These are phyloP conservation scores for Pseudocercospora crystallina DNA, from an alignment of 2,329 filamentous ascomycete species.

Conservation along the genomic window DNA sequence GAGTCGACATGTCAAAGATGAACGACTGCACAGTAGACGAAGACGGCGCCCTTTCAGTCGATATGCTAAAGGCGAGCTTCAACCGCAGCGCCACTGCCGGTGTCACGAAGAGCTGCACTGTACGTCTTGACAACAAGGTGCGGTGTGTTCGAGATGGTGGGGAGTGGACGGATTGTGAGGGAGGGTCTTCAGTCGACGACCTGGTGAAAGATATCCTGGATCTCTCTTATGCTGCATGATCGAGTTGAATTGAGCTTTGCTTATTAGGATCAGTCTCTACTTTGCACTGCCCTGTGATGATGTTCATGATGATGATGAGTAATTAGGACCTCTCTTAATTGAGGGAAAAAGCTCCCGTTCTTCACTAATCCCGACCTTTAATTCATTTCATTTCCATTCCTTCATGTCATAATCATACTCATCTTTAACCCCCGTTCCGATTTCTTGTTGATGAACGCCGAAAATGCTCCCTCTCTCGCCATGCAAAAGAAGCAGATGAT, in stretches of 20 bases:
- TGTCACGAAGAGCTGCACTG: slow-evolving; percentile 50
- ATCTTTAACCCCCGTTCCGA: neutral
- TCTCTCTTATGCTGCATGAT: slow-evolving; percentile 15
- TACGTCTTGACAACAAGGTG: slow-evolving; percentile 69
- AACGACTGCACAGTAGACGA: slow-evolving; percentile 80
- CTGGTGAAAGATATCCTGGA: slow-evolving; percentile 67
- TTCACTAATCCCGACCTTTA: neutral
- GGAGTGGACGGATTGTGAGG: slow-evolving; percentile 76
- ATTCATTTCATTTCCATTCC: slow-evolving; percentile 4
- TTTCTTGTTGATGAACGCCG: neutral
- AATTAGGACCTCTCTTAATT: neutral
- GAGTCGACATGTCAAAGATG: slow-evolving; percentile 75
- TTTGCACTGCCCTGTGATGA: no score
- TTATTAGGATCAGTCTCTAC: neutral
- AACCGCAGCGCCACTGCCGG: slow-evolving; percentile 55
- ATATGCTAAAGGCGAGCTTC: slow-evolving; percentile 60
- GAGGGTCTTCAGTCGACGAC: slow-evolving; percentile 66
- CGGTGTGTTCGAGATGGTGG: slow-evolving; percentile 82
- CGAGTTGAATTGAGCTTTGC: slow-evolving; percentile 1
- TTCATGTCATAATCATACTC: slow-evolving; percentile 14
- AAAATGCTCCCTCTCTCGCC: slow-evolving; percentile 11
- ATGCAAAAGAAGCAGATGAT: slow-evolving; percentile 5
- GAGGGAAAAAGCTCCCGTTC: neutral
- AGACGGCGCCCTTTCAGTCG: slow-evolving; percentile 68
- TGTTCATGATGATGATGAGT: neutral